Conservation (phyloP, 2,329 filamentous ascomycete species). For the Macroventuria anomochaeta region DNA sequence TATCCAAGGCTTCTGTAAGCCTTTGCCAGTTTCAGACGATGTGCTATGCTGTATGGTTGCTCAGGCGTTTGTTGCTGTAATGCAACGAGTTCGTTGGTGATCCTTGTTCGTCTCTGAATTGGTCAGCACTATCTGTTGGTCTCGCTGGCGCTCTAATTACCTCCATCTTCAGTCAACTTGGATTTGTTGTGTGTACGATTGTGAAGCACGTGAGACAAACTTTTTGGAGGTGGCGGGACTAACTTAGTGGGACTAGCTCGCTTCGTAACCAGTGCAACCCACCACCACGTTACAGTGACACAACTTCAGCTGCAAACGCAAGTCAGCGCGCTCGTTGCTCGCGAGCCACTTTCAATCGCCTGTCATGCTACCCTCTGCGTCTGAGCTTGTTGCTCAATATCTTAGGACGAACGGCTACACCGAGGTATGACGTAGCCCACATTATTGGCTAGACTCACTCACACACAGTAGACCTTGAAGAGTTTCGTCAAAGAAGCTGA, state of each 20-base stretch:
- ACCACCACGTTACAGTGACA: slow-evolving; percentile 5
- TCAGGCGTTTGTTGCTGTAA: slow-evolving; percentile 33
- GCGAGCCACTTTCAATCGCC: neutral
- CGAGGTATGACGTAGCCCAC: slow-evolving; percentile 42
- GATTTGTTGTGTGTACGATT: neutral
- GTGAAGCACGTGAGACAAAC: slow-evolving; percentile 14
- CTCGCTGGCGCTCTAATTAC: neutral
- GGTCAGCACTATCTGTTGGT: neutral
- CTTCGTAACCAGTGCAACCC: slow-evolving; percentile 8
- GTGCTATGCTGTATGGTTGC: slow-evolving; percentile 48
- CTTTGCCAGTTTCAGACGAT: slow-evolving; percentile 68
- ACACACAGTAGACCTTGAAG: slow-evolving; percentile 57
- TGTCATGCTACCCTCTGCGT: slow-evolving; percentile 47
- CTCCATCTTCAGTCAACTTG: slow-evolving; percentile 1
- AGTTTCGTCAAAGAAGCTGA: slow-evolving; percentile 65
- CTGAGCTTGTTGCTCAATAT: slow-evolving; percentile 52
- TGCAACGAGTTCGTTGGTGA: slow-evolving; percentile 29
- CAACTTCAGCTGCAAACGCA: neutral
- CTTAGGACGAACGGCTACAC: slow-evolving; percentile 50
- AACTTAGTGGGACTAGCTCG: slow-evolving; percentile 10
- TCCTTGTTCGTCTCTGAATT: slow-evolving; percentile 14
- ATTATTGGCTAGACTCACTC: slow-evolving; percentile 4
- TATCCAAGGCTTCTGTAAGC: slow-evolving; percentile 79
- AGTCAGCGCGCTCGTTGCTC: neutral
- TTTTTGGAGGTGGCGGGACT: slow-evolving; percentile 13